Evolutionary conservation across 306 rosid species (phyloP).

Genomic region (Pyrus pyrifolia): DNA sequence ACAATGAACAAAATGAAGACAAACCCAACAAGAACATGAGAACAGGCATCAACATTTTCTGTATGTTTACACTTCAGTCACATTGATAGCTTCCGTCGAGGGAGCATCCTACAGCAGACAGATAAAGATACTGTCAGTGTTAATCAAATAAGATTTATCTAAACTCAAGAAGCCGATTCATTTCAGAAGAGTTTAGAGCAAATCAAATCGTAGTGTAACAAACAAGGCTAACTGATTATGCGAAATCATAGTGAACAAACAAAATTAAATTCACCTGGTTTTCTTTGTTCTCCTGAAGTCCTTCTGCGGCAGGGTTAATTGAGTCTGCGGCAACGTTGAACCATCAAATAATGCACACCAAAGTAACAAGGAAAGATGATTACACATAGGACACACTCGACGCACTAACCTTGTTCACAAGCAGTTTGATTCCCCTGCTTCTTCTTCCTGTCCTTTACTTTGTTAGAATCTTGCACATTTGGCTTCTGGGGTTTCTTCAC

Average conservation of each 20-base stretch:
- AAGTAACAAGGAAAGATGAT: not conserved
- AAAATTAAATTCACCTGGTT: slow-evolving; percentile 44
- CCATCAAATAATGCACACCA: not conserved
- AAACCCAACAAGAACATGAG: slow-evolving; percentile 27
- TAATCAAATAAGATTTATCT: not conserved
- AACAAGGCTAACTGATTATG: not conserved
- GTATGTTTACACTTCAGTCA: slow-evolving; percentile 33
- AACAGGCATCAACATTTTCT: slow-evolving; percentile 9
- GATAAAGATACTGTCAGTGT: not conserved
- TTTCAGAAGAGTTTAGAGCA: not conserved
- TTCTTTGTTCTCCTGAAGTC: slow-evolving; percentile 51
- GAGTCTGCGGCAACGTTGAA: slow-evolving; percentile 27
- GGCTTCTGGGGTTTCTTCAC: slow-evolving; percentile 48
- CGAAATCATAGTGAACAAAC: not conserved
- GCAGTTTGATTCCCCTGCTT: slow-evolving; percentile 40
- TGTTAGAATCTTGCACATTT: slow-evolving; percentile 32
- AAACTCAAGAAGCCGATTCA: not conserved
- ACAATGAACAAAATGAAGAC: slow-evolving; percentile 31
- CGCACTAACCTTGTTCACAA: slow-evolving; percentile 35
- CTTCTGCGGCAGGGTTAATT: slow-evolving; percentile 29
- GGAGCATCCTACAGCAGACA: slow-evolving; percentile 34
- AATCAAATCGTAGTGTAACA: not conserved
- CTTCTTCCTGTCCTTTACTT: slow-evolving; percentile 34
- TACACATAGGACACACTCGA: not conserved
- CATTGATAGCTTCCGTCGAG: slow-evolving; percentile 25